Evolutionary conservation across 2,329 filamentous ascomycete genomes (phyloP), one percentile per base, ranked within the genome.

Genomic region (Xenoacremonium recifei): DNA sequence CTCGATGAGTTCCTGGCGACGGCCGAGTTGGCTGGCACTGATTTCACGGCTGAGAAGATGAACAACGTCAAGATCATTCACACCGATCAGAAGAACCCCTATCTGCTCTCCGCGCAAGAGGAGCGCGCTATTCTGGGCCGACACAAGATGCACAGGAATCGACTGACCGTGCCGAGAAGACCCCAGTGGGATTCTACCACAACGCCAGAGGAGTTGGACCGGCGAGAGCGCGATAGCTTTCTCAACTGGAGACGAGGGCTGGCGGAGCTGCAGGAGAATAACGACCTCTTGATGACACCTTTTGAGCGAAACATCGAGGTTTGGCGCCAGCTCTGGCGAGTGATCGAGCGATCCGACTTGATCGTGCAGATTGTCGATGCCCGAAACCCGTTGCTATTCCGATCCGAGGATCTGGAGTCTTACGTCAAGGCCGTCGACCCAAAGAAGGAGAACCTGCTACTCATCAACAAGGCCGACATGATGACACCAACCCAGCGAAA

Each of bases 401-500:
- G 95, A 44, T 96, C 87, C 5, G 92, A 95, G 55, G 93, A 99
- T 72, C 69, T 99, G 47, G 93, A 97, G 62, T 77, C 74, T 52
- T 99, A 99, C 55, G 93, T 99, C 58, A 95, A 96, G 69, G 89
- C 95, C 55, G 86, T 97, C 19, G 87, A 95, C 58, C 69, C 82
- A 2, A 84, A 82, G 62, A 97, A 99, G 73, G 80, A 90, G 63
- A 99, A 97, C 64, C 62, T 99, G 60, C 66, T 99, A 42, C 74
- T 99, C 41, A 92, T 99, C 61, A 99, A 99, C 76, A 99, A 99
- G 75, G 91, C 93, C 34, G 93, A 99, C 69, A 96, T 99, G 93
- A 91, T 99, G 88, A 95, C 91, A 2, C 66, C 82, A 35, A 81
- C 82, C 57, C 95, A 99, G 70, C 77, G 93, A 51, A 78, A 78